phyloP scores from a whole-genome alignment of 2,329 filamentous ascomycete genomes.

The Aureobasidium sp. region DNA sequence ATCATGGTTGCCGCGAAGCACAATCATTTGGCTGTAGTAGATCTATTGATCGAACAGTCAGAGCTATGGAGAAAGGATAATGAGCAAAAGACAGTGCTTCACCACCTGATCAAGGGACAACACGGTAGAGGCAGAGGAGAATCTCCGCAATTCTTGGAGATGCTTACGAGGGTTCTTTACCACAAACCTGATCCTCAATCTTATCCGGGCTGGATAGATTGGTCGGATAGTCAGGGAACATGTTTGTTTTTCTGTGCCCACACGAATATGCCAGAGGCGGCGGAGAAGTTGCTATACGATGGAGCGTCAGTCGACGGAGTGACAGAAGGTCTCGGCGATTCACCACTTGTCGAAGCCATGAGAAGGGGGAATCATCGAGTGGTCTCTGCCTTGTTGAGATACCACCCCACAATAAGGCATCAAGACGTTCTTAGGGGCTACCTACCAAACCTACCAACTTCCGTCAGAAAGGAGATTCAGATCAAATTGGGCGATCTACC shows the following conservation, averaged over 20 bases:
- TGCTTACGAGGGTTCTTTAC: neutral
- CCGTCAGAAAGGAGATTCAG: too few relatives aligned
- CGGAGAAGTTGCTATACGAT: too few relatives aligned
- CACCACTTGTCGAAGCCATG: too few relatives aligned
- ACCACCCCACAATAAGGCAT: too few relatives aligned
- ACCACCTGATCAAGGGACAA: neutral
- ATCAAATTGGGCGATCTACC: too few relatives aligned
- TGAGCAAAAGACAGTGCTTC: neutral
- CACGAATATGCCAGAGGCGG: neutral
- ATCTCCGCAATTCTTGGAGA: neutral
- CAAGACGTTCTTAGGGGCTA: too few relatives aligned
- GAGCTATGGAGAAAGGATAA: neutral
- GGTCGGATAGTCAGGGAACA: neutral
- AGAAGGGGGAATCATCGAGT: too few relatives aligned
- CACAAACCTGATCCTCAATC: neutral
- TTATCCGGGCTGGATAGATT: neutral
- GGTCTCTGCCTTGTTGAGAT: too few relatives aligned
- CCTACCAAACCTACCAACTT: too few relatives aligned
- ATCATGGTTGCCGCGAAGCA: neutral
- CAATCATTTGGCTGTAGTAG: neutral
- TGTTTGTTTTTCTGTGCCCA: neutral
- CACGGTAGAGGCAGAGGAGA: neutral
- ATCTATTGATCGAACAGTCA: neutral
- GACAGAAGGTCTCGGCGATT: too few relatives aligned
- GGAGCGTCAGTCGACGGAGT: too few relatives aligned